phyloP scores from a whole-genome alignment of 2,329 filamentous ascomycete genomes.

The Lecanoromycetidae sp. region DNA sequence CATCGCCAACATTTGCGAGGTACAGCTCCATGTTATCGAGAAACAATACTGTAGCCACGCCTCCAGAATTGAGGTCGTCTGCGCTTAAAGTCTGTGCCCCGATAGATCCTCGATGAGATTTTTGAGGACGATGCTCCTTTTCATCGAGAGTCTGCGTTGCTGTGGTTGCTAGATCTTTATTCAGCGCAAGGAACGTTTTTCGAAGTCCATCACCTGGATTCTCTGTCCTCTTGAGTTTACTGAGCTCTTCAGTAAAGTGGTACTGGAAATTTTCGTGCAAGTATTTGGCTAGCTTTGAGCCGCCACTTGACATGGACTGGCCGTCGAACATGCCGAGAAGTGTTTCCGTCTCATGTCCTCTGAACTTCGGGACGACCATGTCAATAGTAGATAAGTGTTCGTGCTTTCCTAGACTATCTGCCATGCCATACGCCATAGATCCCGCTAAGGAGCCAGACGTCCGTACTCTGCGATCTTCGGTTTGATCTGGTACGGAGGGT shows the following conservation, averaged over 20 bases:
- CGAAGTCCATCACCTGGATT: constrained; percentile 72
- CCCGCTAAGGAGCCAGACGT: constrained; percentile 94
- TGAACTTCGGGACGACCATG: constrained; percentile 84
- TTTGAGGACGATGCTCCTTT: constrained; percentile 44
- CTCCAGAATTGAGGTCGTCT: constrained; percentile 80
- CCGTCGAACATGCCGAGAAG: constrained; percentile 94
- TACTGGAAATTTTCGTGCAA: constrained; percentile 90
- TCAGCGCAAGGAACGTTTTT: constrained; percentile 74
- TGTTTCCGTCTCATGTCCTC: constrained; percentile 78
- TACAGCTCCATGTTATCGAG: constrained; percentile 81
- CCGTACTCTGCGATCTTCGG: constrained; percentile 83
- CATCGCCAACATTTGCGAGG: constrained; percentile 90
- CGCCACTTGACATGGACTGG: constrained; percentile 73
- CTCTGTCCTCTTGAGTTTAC: constrained; percentile 60
- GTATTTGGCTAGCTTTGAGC: constrained; percentile 92
- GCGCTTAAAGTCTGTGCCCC: constrained; percentile 68
- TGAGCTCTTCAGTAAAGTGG: constrained; percentile 72
- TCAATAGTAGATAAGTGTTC: constrained; percentile 94
- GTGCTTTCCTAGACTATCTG: constrained; percentile 81
- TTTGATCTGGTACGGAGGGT: constrained; percentile 86
- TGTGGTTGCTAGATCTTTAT: constrained; percentile 83
- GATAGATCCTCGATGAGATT: constrained; percentile 58
- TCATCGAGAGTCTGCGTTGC: constrained; percentile 72
- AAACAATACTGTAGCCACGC: constrained; percentile 84
- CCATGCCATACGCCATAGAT: constrained; percentile 90